Evolutionary conservation across 345 rosid species (phyloP).

Genomic region (Syzygium jambos): DNA sequence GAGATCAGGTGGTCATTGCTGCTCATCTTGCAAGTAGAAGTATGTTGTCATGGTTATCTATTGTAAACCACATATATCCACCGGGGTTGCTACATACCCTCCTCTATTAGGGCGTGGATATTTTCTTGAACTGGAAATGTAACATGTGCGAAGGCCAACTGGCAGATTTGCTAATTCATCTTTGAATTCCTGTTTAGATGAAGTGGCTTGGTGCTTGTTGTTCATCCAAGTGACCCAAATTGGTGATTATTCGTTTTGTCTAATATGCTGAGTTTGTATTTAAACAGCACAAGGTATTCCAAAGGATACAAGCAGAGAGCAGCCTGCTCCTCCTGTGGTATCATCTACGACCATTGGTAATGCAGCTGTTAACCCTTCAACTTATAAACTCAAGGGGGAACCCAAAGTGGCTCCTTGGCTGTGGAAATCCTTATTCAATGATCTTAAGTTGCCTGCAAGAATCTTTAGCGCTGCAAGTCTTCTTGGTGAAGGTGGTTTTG

Average conservation of each 20-base stretch:
- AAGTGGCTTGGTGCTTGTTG: neutral
- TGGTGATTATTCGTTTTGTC: neutral
- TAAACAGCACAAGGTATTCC: neutral
- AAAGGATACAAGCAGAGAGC: neutral
- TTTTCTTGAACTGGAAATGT: neutral
- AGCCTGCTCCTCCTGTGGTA: neutral
- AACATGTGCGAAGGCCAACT: neutral
- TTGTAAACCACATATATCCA: neutral
- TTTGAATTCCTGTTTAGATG: neutral
- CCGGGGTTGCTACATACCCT: neutral
- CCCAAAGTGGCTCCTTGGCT: neutral
- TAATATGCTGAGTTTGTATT: neutral
- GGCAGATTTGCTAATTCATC: neutral
- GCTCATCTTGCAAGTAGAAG: neutral
- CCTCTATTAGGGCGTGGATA: neutral
- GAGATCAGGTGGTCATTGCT: neutral
- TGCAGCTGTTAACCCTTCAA: neutral
- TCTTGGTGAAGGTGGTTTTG: neutral
- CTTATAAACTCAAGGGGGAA: neutral
- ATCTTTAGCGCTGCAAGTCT: neutral
- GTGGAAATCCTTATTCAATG: neutral
- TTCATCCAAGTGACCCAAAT: neutral
- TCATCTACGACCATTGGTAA: neutral
- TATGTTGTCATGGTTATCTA: neutral
- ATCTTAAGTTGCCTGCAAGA: neutral